A percentile compares a stretch with the other conserved stretches of the same genome.
These are phyloP conservation scores for Pythium aristosporum DNA, from an alignment of 352 stramenopile species.

Conservation along the genomic window DNA sequence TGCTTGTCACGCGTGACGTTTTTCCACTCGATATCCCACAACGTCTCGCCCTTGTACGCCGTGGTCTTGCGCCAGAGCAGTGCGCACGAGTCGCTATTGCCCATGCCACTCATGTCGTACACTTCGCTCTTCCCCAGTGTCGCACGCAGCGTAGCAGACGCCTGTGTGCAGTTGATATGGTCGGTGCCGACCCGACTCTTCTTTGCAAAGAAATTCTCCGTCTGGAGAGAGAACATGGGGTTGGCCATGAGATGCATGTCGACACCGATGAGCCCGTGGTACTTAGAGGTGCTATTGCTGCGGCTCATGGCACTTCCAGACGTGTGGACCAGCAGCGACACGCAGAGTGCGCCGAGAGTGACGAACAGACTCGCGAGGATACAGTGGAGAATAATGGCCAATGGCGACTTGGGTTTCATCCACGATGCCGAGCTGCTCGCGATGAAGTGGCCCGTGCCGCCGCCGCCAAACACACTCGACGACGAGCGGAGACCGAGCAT, in stretches of 20 bases:
- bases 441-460: background rate
- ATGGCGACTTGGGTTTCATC: conserved; percentile 21
- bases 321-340: conserved; percentile 46
- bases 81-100: conserved; percentile 64
- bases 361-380: conserved; percentile 29
- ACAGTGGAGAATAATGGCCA: conserved; percentile 30
- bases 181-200: conserved; percentile 38
- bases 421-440: conserved; percentile 8
- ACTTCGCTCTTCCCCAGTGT: conserved; percentile 45
- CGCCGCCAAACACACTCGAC: conserved; percentile 7
- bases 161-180: conserved; percentile 65
- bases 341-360: conserved; percentile 35
- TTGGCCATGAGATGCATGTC: conserved; percentile 80
- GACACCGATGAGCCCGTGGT: conserved; percentile 31
- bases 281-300: conserved; percentile 2
- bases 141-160: conserved; percentile 43
- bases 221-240: conserved; percentile 58
- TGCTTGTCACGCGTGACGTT: conserved; percentile 17
- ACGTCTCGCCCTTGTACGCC: conserved; percentile 44
- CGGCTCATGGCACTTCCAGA: conserved; percentile 5
- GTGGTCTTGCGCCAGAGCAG: conserved; percentile 67
- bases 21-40: conserved; percentile 47
- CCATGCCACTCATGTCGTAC: conserved; percentile 42
- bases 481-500: conserved; percentile 8
- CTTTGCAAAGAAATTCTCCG: conserved; percentile 52